A percentile compares a stretch with the other conserved stretches of the same genome.
These are phyloP conservation scores for Plasmodium cynomolgi DNA, from an alignment of 169 alveolate genomes.

Conservation along the genomic window DNA sequence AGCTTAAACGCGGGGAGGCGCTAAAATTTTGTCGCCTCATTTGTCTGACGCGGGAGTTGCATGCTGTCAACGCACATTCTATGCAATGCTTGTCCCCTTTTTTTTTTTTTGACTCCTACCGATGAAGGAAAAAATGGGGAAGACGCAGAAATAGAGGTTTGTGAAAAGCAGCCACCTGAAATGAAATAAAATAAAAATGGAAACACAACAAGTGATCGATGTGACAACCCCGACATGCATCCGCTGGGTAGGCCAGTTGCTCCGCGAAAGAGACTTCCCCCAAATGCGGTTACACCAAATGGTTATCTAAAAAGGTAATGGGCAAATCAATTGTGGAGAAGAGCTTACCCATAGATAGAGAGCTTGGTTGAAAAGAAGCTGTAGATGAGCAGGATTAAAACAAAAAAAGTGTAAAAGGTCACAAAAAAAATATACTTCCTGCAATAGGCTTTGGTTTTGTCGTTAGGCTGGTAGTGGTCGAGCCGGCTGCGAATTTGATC, in stretches of 20 bases:
- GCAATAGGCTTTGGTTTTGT: constrained; percentile 28
- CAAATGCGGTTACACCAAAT: not conserved
- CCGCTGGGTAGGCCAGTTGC: not conserved
- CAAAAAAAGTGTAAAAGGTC: constrained; percentile 28
- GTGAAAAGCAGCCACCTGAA: constrained; percentile 57
- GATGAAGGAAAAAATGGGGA: constrained; percentile 33
- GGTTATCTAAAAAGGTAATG: not conserved
- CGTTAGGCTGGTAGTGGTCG: constrained; percentile 63
- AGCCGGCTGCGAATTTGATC: constrained; percentile 28
- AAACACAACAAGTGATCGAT: not conserved
- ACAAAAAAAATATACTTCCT: constrained; percentile 39
- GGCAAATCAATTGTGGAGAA: not conserved
- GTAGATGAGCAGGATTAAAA: constrained; percentile 44
- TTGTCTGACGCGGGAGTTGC: not conserved
- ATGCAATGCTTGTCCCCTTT: not conserved
- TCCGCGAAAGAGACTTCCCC: not conserved
- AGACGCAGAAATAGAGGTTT: constrained; percentile 48
- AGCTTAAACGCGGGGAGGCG: not conserved
- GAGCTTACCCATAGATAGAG: constrained; percentile 48
- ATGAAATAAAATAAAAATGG: constrained; percentile 3
- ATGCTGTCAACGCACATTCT: not conserved
- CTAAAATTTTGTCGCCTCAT: not conserved
- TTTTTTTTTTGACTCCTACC: constrained; percentile 32
- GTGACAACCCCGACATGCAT: not conserved
- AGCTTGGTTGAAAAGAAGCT: constrained; percentile 28